Conservation (phyloP, 2,329 filamentous ascomycete genomes). For the Corynespora cassiicola region DNA sequence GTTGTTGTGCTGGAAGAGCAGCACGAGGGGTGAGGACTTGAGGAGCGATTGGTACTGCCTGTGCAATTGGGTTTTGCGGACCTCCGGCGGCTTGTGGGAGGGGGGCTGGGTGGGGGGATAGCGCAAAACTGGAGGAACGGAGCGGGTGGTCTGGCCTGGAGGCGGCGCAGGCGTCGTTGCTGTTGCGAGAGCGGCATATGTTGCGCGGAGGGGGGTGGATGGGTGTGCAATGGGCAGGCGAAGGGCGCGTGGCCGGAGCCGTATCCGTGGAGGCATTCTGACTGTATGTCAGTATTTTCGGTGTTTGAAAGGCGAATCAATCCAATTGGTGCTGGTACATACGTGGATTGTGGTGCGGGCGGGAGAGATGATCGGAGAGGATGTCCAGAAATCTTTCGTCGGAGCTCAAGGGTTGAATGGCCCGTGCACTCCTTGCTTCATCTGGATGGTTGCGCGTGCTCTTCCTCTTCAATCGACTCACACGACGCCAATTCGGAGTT, state of each 20-base stretch:
- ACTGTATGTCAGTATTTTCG: constrained; percentile 7
- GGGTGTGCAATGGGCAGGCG: constrained; percentile 31
- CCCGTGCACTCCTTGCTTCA: not conserved
- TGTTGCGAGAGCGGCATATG: constrained; percentile 59
- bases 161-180: constrained; percentile 60
- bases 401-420: constrained; percentile 19
- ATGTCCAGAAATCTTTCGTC: constrained; percentile 36
- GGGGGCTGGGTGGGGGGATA: constrained; percentile 77
- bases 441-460: too few species aligned
- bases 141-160: constrained; percentile 55
- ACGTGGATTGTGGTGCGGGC: constrained; percentile 31
- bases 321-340: constrained; percentile 11
- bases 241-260: constrained; percentile 37
- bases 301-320: not conserved
- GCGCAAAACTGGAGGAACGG: constrained; percentile 54
- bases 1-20: constrained; percentile 86
- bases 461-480: too few species aligned
- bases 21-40: constrained; percentile 81
- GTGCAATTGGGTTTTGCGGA: constrained; percentile 87
- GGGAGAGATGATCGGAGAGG: constrained; percentile 29
- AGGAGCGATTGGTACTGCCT: constrained; percentile 88
- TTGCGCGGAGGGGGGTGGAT: constrained; percentile 39
- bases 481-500: too few species aligned
- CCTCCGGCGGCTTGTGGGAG: constrained; percentile 83
- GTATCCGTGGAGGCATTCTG: constrained; percentile 48